phyloP scores from a whole-genome alignment of 2,329 filamentous ascomycete species.

The Coniella vitis region DNA sequence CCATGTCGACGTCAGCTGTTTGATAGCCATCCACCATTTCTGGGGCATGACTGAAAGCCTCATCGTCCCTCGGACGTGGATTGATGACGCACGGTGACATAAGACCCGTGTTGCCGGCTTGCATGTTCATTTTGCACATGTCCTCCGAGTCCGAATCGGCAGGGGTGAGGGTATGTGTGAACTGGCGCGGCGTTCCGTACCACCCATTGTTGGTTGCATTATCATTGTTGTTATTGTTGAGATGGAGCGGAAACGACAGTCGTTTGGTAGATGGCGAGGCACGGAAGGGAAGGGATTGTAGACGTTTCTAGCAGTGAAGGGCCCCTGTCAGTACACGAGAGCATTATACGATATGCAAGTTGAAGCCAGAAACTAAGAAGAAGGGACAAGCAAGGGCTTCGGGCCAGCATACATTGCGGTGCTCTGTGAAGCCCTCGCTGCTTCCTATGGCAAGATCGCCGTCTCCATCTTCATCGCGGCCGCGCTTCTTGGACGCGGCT shows the following conservation, averaged over 20 bases:
- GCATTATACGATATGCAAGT: no score
- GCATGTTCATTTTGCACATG: slow-evolving; percentile 9
- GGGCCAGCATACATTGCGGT: slow-evolving; percentile 37
- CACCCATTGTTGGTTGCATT: no score
- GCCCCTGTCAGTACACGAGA: slow-evolving; percentile 1
- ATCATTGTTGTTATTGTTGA: slow-evolving; percentile 19
- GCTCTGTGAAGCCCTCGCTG: slow-evolving; percentile 40
- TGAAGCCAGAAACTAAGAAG: neutral
- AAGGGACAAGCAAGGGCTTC: neutral
- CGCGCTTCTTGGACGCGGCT: slow-evolving; percentile 36
- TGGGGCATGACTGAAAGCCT: slow-evolving; percentile 13
- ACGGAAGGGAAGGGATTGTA: slow-evolving; percentile 46
- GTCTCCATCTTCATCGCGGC: slow-evolving; percentile 38
- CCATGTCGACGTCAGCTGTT: slow-evolving; percentile 32
- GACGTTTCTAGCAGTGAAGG: slow-evolving; percentile 39
- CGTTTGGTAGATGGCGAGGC: slow-evolving; percentile 35
- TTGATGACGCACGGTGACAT: slow-evolving; percentile 18
- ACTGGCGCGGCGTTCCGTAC: slow-evolving; percentile 19
- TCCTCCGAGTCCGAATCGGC: slow-evolving; percentile 27
- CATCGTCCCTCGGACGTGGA: slow-evolving; percentile 11
- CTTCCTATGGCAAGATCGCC: slow-evolving; percentile 27
- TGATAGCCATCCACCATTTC: slow-evolving; percentile 26
- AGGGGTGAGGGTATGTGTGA: slow-evolving; percentile 31
- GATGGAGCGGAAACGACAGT: slow-evolving; percentile 25
- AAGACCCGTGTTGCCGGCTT: slow-evolving; percentile 27